phyloP scores from a whole-genome alignment of 2,329 filamentous ascomycete genomes.

The Beauveria australis region DNA sequence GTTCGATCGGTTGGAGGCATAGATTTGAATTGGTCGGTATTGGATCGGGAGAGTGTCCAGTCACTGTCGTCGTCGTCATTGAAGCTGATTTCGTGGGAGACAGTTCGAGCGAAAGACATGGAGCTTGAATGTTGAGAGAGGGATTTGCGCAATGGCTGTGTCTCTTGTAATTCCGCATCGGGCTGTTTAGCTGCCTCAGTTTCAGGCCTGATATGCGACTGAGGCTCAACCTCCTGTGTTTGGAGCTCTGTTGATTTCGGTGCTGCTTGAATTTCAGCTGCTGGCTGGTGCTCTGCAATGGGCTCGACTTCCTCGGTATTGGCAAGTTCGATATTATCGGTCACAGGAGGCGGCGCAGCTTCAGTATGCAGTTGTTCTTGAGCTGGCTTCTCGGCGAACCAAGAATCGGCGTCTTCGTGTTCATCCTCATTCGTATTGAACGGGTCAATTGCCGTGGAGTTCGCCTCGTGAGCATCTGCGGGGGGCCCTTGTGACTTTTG shows the following conservation, averaged over 20 bases:
- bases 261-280: not conserved
- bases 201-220: not conserved
- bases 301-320: not conserved
- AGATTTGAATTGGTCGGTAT: conserved; percentile 51
- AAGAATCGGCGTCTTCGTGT: not conserved
- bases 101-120: conserved; percentile 56
- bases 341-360: not conserved
- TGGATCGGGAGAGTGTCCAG: conserved; percentile 43
- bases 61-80: conserved; percentile 53
- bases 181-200: not conserved
- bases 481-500: not conserved
- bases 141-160: not conserved
- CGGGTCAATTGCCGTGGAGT: not conserved
- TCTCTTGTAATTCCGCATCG: not conserved
- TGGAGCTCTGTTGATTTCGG: not conserved
- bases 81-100: conserved; percentile 54
- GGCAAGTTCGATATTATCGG: not conserved
- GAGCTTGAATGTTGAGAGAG: conserved; percentile 49
- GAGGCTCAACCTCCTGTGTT: not conserved
- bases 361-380: not conserved
- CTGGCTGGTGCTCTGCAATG: not conserved
- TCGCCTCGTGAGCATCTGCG: not conserved
- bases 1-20: conserved; percentile 50
- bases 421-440: conserved; percentile 1
- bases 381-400: not conserved